Evolutionary conservation across 768 basidiomycete genomes (phyloP), one percentile per base, ranked within the genome.

Genomic region (Tulasnella sp.): DNA sequence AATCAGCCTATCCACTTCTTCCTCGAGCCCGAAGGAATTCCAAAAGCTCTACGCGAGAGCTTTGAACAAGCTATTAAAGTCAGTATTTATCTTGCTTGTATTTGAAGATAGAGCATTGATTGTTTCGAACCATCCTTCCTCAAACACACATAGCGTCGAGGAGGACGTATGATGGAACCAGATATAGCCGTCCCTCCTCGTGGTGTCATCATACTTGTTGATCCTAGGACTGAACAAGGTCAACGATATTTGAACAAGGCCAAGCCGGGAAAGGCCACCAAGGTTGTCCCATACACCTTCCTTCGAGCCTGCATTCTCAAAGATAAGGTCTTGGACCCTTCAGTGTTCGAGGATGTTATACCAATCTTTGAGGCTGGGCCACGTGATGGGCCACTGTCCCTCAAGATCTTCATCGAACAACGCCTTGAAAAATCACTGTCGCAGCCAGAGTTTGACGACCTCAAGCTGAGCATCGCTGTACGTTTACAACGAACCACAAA

Each of bases 221-320:
- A 59, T 48, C 58, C 58, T 11, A 30, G 50, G 7, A 50, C 44
- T 21, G n/a, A 19, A 13, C 3, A 1, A 0, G 58, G 58, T n/a
- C 19, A 23, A 4, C 49, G 38, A 51, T 59, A 49, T 27, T n/a
- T 32, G 30, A 51, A 23, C 5, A 47, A 29, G 15, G 58, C 49
- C 19, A 51, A 23, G 32, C 43, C 23, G 27, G 55, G 44, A 17
- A 26, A 23, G 21, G n/a, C n/a, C 23, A 50, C 45, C 45, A 59
- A 38, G 48, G 50, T 59, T 2, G 58, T 59, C 8, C 19, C 58
- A 0, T 59, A 59, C 23, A 59, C 58, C 26, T 59, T 19, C 48
- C 47, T 59, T 3, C 30, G 50, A n/a, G 58, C 58, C 3, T 51
- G 29, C 47, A 59, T 59, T 32, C 50, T 50, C 58, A 59, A 59